These are phyloP conservation scores for Blastobotrys aristatus DNA, from an alignment of 1,139 yeast genomes.

Conservation along the genomic window DNA sequence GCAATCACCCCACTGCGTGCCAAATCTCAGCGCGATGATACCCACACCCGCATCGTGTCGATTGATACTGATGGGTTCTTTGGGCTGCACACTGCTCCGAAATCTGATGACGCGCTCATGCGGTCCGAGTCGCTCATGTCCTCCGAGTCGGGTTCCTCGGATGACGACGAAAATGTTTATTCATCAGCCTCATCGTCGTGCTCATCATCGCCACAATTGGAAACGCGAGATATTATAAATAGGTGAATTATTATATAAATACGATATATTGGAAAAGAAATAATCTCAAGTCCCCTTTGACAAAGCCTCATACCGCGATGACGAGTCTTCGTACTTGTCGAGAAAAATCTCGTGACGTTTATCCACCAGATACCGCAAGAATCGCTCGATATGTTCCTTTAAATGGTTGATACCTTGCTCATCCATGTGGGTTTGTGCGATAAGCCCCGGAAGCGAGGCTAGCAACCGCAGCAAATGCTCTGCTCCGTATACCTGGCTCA, in stretches of 20 bases:
- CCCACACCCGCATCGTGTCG: slow-evolving; percentile 14
- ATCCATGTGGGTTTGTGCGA: slow-evolving; percentile 79
- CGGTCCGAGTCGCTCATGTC: not conserved
- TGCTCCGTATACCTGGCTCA: slow-evolving; percentile 59
- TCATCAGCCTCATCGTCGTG: slow-evolving; percentile 10
- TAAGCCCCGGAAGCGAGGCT: slow-evolving; percentile 73
- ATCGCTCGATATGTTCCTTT: slow-evolving; percentile 49
- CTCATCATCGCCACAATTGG: slow-evolving; percentile 8
- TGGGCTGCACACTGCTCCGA: slow-evolving; percentile 26
- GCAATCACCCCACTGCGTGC: slow-evolving; percentile 21
- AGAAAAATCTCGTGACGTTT: slow-evolving; percentile 47
- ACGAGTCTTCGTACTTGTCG: slow-evolving; percentile 46
- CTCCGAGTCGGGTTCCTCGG: not conserved
- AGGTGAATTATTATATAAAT: not conserved
- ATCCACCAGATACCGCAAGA: slow-evolving; percentile 45
- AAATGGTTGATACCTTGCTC: slow-evolving; percentile 58
- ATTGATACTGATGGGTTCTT: slow-evolving; percentile 30
- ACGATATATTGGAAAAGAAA: not conserved
- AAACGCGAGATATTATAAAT: not conserved
- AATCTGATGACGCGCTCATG: not conserved
- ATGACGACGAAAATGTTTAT: slow-evolving; percentile 1
- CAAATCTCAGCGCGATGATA: not conserved
- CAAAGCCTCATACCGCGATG: slow-evolving; percentile 56
- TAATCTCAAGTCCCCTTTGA: slow-evolving; percentile 30
- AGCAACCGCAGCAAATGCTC: slow-evolving; percentile 72